Conservation (phyloP, 371 early-diverging fungal species). For the Apophysomyces ossiformis region DNA sequence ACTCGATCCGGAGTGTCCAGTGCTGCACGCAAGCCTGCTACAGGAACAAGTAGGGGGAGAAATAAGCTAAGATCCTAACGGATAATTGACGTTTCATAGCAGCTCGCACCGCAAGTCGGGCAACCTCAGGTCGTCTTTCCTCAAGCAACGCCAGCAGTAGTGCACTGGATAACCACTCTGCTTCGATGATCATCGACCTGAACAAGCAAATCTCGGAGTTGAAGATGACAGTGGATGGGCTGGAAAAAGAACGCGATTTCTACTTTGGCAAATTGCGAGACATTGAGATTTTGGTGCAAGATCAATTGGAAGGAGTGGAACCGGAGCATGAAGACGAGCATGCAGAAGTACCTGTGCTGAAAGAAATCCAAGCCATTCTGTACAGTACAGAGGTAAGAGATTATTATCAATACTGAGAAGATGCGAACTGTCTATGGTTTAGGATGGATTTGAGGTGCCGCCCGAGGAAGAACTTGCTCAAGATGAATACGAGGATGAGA, state of each 20-base stretch:
- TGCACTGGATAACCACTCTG: constrained; percentile 39
- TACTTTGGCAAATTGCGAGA: constrained; percentile 93
- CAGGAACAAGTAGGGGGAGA: constrained; percentile 11
- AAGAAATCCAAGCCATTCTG: constrained; percentile 78
- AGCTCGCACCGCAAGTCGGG: constrained; percentile 39
- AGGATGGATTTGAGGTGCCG: constrained; percentile 45
- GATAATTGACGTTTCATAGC: not conserved
- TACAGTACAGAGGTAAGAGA: constrained; percentile 81
- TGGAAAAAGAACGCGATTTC: constrained; percentile 96
- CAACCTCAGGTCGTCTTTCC: constrained; percentile 28
- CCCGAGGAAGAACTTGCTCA: constrained; percentile 36
- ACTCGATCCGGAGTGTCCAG: constrained; percentile 18
- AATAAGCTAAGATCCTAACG: not conserved
- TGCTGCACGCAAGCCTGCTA: constrained; percentile 18
- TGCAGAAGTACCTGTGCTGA: constrained; percentile 55
- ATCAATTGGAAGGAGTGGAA: constrained; percentile 53
- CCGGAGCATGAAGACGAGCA: constrained; percentile 39
- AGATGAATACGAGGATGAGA: constrained; percentile 47
- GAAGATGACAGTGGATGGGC: constrained; percentile 82
- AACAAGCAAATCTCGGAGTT: constrained; percentile 78
- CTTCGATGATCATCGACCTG: constrained; percentile 67
- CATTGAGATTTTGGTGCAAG: constrained; percentile 90
- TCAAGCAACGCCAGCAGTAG: constrained; percentile 35
- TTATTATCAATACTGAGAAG: not conserved
- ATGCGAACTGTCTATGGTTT: constrained; percentile 4